Evolutionary conservation across 75 land plant genomes (phyloP).

Genomic region (Azolla pinnata): DNA sequence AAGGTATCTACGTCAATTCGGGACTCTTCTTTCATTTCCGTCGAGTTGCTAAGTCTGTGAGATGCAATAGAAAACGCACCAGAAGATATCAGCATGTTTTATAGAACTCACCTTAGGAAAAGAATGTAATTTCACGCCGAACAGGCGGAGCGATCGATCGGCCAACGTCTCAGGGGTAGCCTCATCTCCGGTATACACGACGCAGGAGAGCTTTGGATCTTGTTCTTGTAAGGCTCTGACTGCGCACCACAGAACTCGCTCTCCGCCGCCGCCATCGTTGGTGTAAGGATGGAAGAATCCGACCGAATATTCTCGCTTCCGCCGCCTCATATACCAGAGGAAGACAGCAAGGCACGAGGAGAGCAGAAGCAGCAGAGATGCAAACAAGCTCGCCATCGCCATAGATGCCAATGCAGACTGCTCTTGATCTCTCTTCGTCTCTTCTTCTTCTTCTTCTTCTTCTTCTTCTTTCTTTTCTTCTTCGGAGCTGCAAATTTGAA

Average conservation of each 20-base stretch:
- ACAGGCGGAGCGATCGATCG: conserved; percentile 66
- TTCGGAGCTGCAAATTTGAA: too few species aligned
- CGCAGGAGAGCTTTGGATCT: conserved; percentile 42
- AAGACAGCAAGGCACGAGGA: too few species aligned
- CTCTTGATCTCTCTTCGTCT: too few species aligned
- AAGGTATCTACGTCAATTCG: too few species aligned
- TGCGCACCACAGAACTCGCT: conserved; percentile 94
- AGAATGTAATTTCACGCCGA: conserved; percentile 62
- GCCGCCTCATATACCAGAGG: conserved; percentile 21
- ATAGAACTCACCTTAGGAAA: conserved; percentile 56
- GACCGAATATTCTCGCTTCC: conserved; percentile 28
- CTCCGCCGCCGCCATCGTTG: conserved; percentile 98
- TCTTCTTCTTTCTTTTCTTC: too few species aligned
- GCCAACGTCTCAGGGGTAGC: conserved; percentile 56
- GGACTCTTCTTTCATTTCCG: too few species aligned
- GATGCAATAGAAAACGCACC: background rate
- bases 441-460: too few species aligned
- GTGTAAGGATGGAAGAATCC: conserved; percentile 98
- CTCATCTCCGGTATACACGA: conserved; percentile 81
- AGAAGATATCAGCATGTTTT: background rate
- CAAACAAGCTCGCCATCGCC: too few species aligned
- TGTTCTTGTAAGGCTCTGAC: conserved; percentile 83
- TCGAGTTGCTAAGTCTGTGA: too few species aligned
- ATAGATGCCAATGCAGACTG: too few species aligned
- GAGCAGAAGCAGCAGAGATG: too few species aligned